A percentile compares a stretch with the other conserved stretches of the same genome.
Conservation (phyloP, 1,139 yeast species). For the Yamadazyma atlantica region DNA sequence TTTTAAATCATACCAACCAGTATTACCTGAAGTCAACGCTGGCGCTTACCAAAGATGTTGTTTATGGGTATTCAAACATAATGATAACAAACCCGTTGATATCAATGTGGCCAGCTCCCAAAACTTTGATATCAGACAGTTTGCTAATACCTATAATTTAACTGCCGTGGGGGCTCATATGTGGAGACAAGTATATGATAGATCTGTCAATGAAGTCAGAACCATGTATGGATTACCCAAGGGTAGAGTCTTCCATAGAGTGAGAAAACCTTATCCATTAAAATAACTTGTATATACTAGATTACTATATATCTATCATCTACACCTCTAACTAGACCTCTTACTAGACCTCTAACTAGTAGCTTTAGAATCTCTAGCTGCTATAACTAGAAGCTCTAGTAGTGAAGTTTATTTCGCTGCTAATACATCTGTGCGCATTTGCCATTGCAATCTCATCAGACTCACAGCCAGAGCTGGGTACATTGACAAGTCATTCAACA, state of each 20-base stretch:
- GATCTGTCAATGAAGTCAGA: slow-evolving; percentile 68
- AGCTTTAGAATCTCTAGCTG: too few species aligned
- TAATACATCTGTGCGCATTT: too few species aligned
- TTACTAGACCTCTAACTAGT: too few species aligned
- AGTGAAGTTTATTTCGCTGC: too few species aligned
- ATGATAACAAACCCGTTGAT: slow-evolving; percentile 17
- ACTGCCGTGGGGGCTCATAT: slow-evolving; percentile 86
- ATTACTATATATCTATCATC: too few species aligned
- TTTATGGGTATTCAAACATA: slow-evolving; percentile 88
- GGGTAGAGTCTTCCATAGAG: slow-evolving; percentile 73
- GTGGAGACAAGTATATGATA: slow-evolving; percentile 87
- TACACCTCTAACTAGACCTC: too few species aligned
- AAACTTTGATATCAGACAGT: slow-evolving; percentile 69
- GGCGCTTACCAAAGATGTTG: slow-evolving; percentile 75
- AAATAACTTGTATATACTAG: slow-evolving; percentile 1
- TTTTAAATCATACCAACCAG: slow-evolving; percentile 70
- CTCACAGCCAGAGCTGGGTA: too few species aligned
- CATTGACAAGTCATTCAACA: too few species aligned
- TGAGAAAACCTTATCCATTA: slow-evolving; percentile 33
- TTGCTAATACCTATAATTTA: slow-evolving; percentile 55
- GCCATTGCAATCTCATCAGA: too few species aligned
- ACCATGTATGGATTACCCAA: slow-evolving; percentile 65
- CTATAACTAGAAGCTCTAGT: too few species aligned
- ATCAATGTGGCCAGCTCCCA: slow-evolving; percentile 28
- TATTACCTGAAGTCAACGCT: slow-evolving; percentile 86